These are phyloP conservation scores for Martensiomyces pterosporus DNA, from an alignment of 192 early-diverging fungal genomes.

Conservation along the genomic window DNA sequence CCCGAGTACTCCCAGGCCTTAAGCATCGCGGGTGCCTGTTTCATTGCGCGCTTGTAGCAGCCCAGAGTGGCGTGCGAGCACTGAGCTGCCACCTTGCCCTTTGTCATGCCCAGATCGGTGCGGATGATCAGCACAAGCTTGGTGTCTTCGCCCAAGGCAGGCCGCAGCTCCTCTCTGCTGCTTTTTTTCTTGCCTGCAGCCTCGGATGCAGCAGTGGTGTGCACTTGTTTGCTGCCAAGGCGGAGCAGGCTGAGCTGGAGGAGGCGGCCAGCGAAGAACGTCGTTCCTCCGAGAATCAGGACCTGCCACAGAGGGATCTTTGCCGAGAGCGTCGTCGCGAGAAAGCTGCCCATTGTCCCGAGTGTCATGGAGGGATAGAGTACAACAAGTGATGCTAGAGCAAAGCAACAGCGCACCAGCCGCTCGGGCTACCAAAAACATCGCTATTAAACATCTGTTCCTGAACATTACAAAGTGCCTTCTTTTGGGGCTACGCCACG, in stretches of 20 bases:
- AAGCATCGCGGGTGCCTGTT: conserved; percentile 46
- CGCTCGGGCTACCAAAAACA: too few species aligned
- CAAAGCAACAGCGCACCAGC: too few species aligned
- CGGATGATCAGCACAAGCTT: conserved; percentile 76
- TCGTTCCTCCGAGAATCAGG: conserved; percentile 17
- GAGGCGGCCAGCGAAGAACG: conserved; percentile 8
- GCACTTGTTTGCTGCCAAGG: background rate
- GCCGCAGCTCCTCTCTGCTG: background rate
- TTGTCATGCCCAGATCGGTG: conserved; percentile 88
- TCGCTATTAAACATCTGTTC: too few species aligned
- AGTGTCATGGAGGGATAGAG: background rate
- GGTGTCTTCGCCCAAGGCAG: conserved; percentile 19
- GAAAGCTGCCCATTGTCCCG: background rate
- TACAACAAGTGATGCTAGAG: too few species aligned
- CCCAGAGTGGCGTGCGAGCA: conserved; percentile 91
- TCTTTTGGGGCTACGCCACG: too few species aligned
- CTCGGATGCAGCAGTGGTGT: background rate
- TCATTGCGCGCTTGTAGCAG: conserved; percentile 62
- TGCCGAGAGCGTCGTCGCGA: background rate
- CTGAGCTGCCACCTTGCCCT: conserved; percentile 94
- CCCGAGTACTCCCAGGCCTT: conserved; percentile 73
- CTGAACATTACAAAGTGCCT: too few species aligned
- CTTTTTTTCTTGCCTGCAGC: background rate
- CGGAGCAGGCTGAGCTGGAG: background rate
- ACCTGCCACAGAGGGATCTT: conserved; percentile 39